Evolutionary conservation across 768 basidiomycete genomes (phyloP).

Genomic region (Boletus fagicola): DNA sequence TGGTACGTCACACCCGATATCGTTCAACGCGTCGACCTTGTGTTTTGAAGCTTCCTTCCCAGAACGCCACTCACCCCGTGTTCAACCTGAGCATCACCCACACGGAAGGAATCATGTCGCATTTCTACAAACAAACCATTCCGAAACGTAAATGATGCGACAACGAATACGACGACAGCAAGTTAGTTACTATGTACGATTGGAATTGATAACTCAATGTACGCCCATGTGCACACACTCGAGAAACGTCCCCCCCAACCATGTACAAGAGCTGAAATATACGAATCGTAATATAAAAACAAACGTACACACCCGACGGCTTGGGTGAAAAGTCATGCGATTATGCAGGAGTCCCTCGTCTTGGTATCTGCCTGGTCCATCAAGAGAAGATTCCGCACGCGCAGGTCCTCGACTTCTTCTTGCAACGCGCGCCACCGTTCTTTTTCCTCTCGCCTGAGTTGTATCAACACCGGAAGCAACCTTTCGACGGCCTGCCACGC

Average conservation of each 20-base stretch:
- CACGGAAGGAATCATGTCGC: conserved; percentile 59
- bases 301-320: not conserved
- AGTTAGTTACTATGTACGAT: conserved; percentile 5
- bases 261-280: not conserved
- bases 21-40: not conserved
- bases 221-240: not conserved
- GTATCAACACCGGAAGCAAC: conserved; percentile 44
- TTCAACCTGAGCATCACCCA: conserved; percentile 75
- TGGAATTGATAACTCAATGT: not conserved
- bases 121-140: conserved; percentile 67
- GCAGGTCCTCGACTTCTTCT: conserved; percentile 50
- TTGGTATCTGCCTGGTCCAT: conserved; percentile 33
- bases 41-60: not conserved
- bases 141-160: conserved; percentile 33
- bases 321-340: conserved; percentile 18
- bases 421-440: conserved; percentile 38
- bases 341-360: conserved; percentile 30
- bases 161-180: not conserved
- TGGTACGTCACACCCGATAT: not conserved
- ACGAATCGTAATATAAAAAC: not conserved
- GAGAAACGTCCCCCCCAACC: not conserved
- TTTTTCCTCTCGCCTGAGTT: conserved; percentile 44
- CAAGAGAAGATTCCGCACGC: conserved; percentile 44
- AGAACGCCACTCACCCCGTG: conserved; percentile 83
- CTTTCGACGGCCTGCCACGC: conserved; percentile 44